Conservation (phyloP, 805 yeast genomes). For the Myxozyma vanderwaltii region DNA sequence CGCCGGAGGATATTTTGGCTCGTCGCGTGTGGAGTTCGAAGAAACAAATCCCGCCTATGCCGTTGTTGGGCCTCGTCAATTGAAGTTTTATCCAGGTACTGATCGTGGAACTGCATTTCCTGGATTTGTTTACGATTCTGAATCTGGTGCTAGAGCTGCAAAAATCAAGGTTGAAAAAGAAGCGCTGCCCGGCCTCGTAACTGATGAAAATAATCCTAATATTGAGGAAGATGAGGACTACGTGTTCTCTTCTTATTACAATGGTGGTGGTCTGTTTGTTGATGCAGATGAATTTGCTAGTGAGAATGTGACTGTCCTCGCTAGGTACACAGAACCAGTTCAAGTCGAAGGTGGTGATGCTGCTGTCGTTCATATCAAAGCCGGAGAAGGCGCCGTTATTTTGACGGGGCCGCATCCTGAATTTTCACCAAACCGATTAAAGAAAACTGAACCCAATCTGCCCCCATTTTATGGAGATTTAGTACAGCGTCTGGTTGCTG, state of each 20-base stretch:
- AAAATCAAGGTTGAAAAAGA: constrained; percentile 40
- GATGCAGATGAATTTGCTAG: constrained; percentile 59
- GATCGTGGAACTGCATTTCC: constrained; percentile 78
- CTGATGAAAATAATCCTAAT: not conserved
- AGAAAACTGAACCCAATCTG: constrained; percentile 14
- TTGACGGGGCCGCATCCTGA: constrained; percentile 92
- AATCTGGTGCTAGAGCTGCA: constrained; percentile 71
- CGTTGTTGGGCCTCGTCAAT: constrained; percentile 82
- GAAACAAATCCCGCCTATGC: constrained; percentile 67
- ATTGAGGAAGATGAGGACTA: constrained; percentile 9
- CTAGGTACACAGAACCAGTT: constrained; percentile 59
- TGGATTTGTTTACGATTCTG: constrained; percentile 80
- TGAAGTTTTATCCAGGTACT: constrained; percentile 78
- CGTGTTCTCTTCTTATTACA: constrained; percentile 55
- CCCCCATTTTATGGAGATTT: constrained; percentile 27
- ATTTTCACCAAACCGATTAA: constrained; percentile 44
- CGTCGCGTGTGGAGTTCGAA: constrained; percentile 78
- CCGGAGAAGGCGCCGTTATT: constrained; percentile 75
- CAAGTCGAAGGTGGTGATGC: constrained; percentile 60
- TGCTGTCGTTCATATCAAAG: constrained; percentile 68
- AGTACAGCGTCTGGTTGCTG: constrained; percentile 44
- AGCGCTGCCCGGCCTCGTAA: constrained; percentile 21
- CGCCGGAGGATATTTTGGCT: constrained; percentile 91
- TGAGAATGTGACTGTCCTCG: constrained; percentile 67
- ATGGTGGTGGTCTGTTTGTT: constrained; percentile 89